These are phyloP conservation scores for Camellia japonica DNA, from an alignment of 148 eudicot species.

Conservation along the genomic window DNA sequence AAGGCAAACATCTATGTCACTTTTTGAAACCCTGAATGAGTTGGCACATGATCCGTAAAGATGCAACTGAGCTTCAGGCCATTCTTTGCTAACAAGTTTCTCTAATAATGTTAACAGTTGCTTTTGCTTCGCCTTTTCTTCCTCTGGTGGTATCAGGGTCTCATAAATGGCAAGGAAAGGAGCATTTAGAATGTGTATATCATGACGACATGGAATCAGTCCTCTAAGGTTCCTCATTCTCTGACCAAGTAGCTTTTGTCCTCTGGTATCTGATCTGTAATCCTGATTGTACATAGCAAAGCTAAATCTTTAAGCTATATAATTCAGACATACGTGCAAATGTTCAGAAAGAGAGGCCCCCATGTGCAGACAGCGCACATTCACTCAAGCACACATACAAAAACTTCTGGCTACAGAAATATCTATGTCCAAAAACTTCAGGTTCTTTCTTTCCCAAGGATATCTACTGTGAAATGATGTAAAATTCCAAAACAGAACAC, in stretches of 20 bases:
- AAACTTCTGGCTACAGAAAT: neutral
- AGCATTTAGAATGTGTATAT: conserved; percentile 52
- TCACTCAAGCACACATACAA: neutral
- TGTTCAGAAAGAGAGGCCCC: neutral
- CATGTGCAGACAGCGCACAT: neutral
- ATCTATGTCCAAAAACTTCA: neutral
- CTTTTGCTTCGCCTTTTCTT: conserved; percentile 80
- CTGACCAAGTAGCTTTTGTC: conserved; percentile 62
- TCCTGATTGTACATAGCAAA: conserved; percentile 54
- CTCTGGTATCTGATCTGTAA: conserved; percentile 84
- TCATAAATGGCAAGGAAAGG: conserved; percentile 61
- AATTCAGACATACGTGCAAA: neutral
- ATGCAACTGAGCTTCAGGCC: conserved; percentile 80
- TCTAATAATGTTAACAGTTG: conserved; percentile 62
- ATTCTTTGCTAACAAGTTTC: conserved; percentile 74
- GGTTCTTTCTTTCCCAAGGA: neutral
- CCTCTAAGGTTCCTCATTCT: conserved; percentile 56
- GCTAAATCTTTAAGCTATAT: conserved; percentile 13
- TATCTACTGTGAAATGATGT: neutral
- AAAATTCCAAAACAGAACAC: neutral
- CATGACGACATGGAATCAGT: conserved; percentile 53
- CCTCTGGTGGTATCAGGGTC: conserved; percentile 78
- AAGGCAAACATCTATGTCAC: conserved; percentile 95
- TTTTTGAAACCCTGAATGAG: conserved; percentile 87
- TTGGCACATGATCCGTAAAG: conserved; percentile 95